Evolutionary conservation across 306 rosid genomes (phyloP), one percentile per base, ranked within the genome.

Genomic region (Vachellia pachyceras): DNA sequence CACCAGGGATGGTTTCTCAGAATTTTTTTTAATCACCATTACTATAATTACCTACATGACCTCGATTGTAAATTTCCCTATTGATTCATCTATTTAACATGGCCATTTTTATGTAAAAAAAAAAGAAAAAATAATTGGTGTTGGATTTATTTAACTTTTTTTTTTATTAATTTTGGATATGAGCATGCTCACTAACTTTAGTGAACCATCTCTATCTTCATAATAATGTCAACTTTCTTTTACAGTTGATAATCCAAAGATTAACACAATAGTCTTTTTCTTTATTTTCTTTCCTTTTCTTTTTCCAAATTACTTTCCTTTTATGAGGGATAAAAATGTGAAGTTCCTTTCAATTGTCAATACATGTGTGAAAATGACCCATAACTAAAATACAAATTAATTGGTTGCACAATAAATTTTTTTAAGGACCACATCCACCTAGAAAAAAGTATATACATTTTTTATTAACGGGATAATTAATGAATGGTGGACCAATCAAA

Each of bases 351-450:
- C 66, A 8, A 37, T 5, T 40, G 57, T 29, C 69, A 67, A 67
- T 18, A n/a, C n/a, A 73, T 7, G 74, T 11, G 36, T 57, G 88
- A 85, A 78, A 85, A 49, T 77, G 85, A 81, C 80, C 73, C 73
- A 36, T 68, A 81, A 47, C 85, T 66, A 85, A 57, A 77, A 73
- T 73, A 77, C 80, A 85, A 73, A 77, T 37, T 58, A 68, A 85
- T 84, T 75, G 69, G 77, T 77, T 57, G 68, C 25, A 73, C 23
- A 41, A 79, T 73, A 40, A 58, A 49, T 37, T 22, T 58, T 60
- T 54, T 44, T 33, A 5, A 77, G 76, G 82, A 65, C 82, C 84
- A 72, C 77, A 25, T 17, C 73, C 66, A 5, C 74, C 54, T n/a
- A 1, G 1, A 12, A 58, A 36, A 68, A 33, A 60, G n/a, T 20